Percentiles rank a stretch among this genome's conserved stretches.
Conservation (phyloP, 306 rosid genomes). For the Gastrolobium bilobum region DNA sequence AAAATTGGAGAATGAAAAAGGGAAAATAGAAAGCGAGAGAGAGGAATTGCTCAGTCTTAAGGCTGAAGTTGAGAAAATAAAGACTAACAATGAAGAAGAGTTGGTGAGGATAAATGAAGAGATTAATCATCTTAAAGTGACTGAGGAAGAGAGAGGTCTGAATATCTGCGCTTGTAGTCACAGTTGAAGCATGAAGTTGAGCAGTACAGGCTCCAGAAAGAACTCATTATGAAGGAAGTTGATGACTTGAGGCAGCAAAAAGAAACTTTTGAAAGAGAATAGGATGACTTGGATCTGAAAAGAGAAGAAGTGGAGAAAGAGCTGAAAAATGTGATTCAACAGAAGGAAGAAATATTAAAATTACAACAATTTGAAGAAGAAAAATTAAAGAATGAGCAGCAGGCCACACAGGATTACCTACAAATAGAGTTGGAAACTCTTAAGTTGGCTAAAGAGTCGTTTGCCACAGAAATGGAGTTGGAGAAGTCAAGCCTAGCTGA, state of each 20-base stretch:
- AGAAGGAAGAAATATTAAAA: slow-evolving; percentile 77
- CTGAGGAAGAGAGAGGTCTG: slow-evolving; percentile 86
- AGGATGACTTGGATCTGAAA: slow-evolving; percentile 94
- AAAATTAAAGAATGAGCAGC: slow-evolving; percentile 76
- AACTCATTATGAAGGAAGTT: slow-evolving; percentile 81
- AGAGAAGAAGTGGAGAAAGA: slow-evolving; percentile 84
- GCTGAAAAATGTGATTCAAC: slow-evolving; percentile 65
- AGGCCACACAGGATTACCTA: slow-evolving; percentile 61
- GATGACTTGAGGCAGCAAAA: slow-evolving; percentile 90
- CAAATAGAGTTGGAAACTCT: slow-evolving; percentile 80
- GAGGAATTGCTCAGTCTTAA: slow-evolving; percentile 72
- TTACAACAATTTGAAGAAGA: slow-evolving; percentile 77
- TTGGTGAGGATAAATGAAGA: slow-evolving; percentile 73
- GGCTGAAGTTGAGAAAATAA: slow-evolving; percentile 78
- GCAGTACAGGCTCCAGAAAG: slow-evolving; percentile 85
- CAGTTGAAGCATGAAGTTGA: slow-evolving; percentile 88
- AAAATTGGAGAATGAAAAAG: slow-evolving; percentile 69
- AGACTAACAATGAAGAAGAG: slow-evolving; percentile 71
- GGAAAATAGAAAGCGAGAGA: slow-evolving; percentile 64
- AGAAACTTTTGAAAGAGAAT: slow-evolving; percentile 93
- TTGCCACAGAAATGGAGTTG: slow-evolving; percentile 77
- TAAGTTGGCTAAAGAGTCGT: slow-evolving; percentile 81
- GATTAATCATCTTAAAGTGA: slow-evolving; percentile 69
- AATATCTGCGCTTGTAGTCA: slow-evolving; percentile 74
- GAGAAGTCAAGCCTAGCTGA: slow-evolving; percentile 77